Evolutionary conservation across 2,329 filamentous ascomycete species (phyloP).

Genomic region (Periglandula ipomoeae): DNA sequence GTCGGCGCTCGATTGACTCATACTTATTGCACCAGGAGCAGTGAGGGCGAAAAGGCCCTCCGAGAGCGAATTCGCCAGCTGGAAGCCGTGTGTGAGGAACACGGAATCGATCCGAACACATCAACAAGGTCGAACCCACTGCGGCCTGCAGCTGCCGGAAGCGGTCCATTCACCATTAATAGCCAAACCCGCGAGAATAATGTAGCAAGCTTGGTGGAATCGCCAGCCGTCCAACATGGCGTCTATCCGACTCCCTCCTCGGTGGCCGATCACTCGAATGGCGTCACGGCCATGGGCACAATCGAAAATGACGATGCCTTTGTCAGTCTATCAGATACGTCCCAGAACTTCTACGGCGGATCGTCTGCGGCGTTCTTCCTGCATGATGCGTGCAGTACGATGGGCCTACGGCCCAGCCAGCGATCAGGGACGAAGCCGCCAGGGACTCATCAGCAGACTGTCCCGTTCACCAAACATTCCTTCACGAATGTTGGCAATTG

Average conservation of each 20-base stretch:
- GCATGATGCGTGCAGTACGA: conserved; percentile 24
- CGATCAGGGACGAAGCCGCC: conserved; percentile 6
- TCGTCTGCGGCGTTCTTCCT: conserved; percentile 25
- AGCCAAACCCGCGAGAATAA: too few relatives aligned
- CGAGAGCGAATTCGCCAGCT: conserved; percentile 20
- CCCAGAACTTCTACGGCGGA: not conserved
- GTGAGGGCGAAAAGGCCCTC: conserved; percentile 4
- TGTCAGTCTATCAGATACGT: conserved; percentile 8
- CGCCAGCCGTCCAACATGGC: not conserved
- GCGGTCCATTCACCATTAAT: too few relatives aligned
- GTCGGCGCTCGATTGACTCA: too few relatives aligned
- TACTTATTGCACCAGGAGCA: not conserved
- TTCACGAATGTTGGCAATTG: too few relatives aligned
- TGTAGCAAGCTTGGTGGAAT: not conserved
- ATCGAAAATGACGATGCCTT: conserved; percentile 22
- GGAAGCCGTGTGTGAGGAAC: conserved; percentile 14
- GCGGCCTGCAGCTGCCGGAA: too few relatives aligned
- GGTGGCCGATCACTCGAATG: conserved; percentile 5
- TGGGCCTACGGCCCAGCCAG: too few relatives aligned
- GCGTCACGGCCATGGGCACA: conserved; percentile 29
- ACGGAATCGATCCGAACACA: not conserved
- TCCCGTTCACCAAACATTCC: conserved; percentile 16
- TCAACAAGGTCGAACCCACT: too few relatives aligned
- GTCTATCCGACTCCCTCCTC: not conserved
- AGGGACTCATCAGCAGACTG: not conserved